Evolutionary conservation across 2,329 filamentous ascomycete genomes (phyloP).

Genomic region (Akanthomyces muscarius): DNA sequence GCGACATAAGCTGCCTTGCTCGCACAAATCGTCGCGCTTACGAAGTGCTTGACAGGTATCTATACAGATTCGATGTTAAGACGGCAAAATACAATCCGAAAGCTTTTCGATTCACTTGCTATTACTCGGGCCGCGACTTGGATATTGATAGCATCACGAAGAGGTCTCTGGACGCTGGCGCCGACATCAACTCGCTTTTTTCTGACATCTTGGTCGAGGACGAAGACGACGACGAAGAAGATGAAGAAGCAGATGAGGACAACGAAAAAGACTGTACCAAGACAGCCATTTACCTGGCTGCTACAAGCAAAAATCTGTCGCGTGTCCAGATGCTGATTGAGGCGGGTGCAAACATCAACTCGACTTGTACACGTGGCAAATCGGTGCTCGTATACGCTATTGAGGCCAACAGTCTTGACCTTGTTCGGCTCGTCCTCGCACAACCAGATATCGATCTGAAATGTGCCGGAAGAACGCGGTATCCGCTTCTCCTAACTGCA

Average conservation of each 20-base stretch:
- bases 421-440: not conserved
- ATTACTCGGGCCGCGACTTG: too few relatives aligned
- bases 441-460: not conserved
- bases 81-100: not conserved
- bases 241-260: too few relatives aligned
- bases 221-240: too few relatives aligned
- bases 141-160: not conserved
- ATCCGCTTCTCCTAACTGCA: too few relatives aligned
- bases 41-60: not conserved
- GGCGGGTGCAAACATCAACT: not conserved
- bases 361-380: not conserved
- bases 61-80: not conserved
- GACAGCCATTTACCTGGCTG: not conserved
- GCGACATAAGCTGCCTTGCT: not conserved
- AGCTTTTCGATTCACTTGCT: not conserved
- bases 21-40: not conserved
- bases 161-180: not conserved
- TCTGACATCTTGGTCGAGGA: fast-evolving
- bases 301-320: not conserved
- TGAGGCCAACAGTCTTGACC: not conserved
- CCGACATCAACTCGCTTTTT: not conserved
- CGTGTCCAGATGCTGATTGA: not conserved
- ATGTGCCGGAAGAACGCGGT: too few relatives aligned
- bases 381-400: not conserved
- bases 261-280: too few relatives aligned